These are phyloP conservation scores for Tricholomella constricta DNA, from an alignment of 768 basidiomycete species.

Conservation along the genomic window DNA sequence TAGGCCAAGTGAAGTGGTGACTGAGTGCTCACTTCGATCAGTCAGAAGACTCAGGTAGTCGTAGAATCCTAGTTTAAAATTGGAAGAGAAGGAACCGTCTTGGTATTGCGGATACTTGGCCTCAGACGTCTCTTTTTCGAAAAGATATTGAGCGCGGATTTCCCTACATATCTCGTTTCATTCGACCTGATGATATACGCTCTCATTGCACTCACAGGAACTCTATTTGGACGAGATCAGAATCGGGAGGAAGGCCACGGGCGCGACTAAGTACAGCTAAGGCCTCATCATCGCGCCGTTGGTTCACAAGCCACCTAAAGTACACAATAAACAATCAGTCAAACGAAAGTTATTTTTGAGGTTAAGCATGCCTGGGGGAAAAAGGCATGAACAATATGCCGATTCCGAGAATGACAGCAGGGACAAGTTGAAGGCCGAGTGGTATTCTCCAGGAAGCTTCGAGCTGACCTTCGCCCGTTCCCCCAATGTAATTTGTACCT, in stretches of 20 bases:
- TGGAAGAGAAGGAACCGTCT: slow-evolving; percentile 56
- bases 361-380: slow-evolving; percentile 57
- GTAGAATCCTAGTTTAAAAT: slow-evolving; percentile 61
- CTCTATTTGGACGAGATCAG: slow-evolving; percentile 71
- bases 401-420: slow-evolving; percentile 67
- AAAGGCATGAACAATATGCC: slow-evolving; percentile 81
- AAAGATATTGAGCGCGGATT: slow-evolving; percentile 73
- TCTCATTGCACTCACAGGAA: slow-evolving; percentile 53
- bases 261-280: slow-evolving; percentile 62
- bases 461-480: slow-evolving; percentile 53
- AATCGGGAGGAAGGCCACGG: slow-evolving; percentile 54
- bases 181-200: background rate
- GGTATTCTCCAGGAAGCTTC: slow-evolving; percentile 80
- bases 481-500: slow-evolving; percentile 72
- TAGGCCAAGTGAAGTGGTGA: background rate
- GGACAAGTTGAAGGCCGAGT: slow-evolving; percentile 71
- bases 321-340: background rate
- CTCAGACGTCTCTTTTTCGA: slow-evolving; percentile 66
- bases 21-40: slow-evolving; percentile 39
- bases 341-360: background rate
- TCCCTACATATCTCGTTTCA: slow-evolving; percentile 40
- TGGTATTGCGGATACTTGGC: slow-evolving; percentile 63
- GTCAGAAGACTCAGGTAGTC: slow-evolving; percentile 65
- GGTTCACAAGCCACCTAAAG: slow-evolving; percentile 71
- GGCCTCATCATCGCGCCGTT: slow-evolving; percentile 76